Conservation (phyloP, 805 yeast species). For the Lachancea dasiensis region DNA sequence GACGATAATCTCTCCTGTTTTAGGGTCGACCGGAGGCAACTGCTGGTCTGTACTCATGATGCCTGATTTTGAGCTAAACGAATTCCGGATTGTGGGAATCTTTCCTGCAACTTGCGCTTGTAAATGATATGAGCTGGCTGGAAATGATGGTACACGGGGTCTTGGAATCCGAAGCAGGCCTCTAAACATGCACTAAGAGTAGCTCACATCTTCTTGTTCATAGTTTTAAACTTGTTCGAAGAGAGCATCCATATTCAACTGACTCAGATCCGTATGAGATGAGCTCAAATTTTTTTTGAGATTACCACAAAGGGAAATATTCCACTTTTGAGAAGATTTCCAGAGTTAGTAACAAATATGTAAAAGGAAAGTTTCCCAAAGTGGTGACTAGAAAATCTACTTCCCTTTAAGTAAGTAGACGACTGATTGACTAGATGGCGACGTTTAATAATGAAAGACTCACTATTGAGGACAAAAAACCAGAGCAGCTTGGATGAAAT, state of each 20-base stretch:
- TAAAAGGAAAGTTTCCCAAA: no score
- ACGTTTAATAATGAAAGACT: not conserved
- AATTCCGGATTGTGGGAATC: slow-evolving; percentile 8
- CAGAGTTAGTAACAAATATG: no score
- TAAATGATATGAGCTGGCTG: not conserved
- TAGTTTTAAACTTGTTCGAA: not conserved
- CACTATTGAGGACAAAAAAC: not conserved
- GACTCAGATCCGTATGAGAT: not conserved
- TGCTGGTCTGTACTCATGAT: slow-evolving; percentile 28
- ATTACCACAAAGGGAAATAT: not conserved
- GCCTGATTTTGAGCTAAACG: slow-evolving; percentile 4
- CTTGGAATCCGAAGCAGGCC: slow-evolving; percentile 1
- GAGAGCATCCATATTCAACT: not conserved
- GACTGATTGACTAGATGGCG: no score
- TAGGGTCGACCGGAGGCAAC: slow-evolving; percentile 34
- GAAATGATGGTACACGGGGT: not conserved
- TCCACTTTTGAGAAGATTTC: no score
- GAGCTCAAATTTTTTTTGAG: not conserved
- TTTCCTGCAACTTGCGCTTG: not conserved
- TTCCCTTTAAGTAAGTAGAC: no score
- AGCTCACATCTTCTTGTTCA: not conserved
- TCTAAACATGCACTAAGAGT: not conserved
- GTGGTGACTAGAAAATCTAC: no score
- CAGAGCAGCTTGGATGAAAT: no score
- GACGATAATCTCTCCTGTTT: slow-evolving; percentile 34